Evolutionary conservation across 106 monocot species (phyloP), one percentile per base, ranked within the genome.

Genomic region (Xerophyta viscosa): DNA sequence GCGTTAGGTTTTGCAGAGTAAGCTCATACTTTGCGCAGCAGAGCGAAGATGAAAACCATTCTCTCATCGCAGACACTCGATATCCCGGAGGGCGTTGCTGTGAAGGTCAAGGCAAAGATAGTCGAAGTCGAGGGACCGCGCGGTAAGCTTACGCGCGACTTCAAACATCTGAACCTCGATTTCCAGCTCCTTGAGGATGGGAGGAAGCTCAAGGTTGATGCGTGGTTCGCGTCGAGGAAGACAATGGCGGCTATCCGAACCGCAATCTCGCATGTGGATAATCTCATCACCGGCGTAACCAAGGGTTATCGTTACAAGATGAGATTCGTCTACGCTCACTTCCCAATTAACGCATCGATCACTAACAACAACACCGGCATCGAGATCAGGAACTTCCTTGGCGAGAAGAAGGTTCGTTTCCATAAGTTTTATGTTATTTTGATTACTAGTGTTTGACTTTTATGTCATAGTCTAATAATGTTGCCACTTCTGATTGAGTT

Each of bases 341-440:
- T 81, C 29, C 86, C 86, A 37, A 86, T 86, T 53, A 80, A 86
- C 54, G 73, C 73, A 43, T 63, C 65, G 50, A 87, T 77, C 44
- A 50, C 42, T 27, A 71, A 61, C 67, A 30, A 54, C 37, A 74
- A 36, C 57, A 44, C 43, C 14, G 15, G 49, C 22, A 77, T 86
- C 58, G 86, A 80, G 72, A 80, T 80, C 76, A 48, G 84, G 15
- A 85, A 85, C 57, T 85, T 79, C 56, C 72, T 86, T 15, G 86
- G 86, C 9, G 86, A 86, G 76, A 86, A 86, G 56, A 80, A 72
- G 84, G 84, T 84, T n/a, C n/a, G n/a, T n/a, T n/a, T n/a, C n/a
- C n/a, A n/a, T n/a, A n/a, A n/a, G n/a, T n/a, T n/a, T 15, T n/a
- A n/a, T n/a, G n/a, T n/a, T n/a, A n/a, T n/a, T n/a, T n/a, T n/a